Conservation (phyloP, 176 grass and related monocot genomes). For the Zoysia japonica region DNA sequence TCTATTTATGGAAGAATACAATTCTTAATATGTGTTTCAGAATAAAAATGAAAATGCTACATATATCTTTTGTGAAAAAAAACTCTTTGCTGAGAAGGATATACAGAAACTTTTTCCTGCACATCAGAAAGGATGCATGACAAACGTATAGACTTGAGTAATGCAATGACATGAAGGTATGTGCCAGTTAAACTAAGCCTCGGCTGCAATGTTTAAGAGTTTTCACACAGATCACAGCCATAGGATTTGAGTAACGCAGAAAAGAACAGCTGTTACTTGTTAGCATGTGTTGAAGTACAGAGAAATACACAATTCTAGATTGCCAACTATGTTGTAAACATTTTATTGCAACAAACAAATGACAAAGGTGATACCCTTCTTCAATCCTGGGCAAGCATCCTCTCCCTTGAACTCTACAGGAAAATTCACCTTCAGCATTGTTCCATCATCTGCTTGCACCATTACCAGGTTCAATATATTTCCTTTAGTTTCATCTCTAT, state of each 20-base stretch:
- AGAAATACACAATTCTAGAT: conserved; percentile 12
- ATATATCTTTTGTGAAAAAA: not conserved
- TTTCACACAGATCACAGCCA: not conserved
- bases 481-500: conserved; percentile 64
- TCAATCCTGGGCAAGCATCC: conserved; percentile 74
- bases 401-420: conserved; percentile 79
- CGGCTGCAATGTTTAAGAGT: not conserved
- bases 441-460: conserved; percentile 75
- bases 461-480: conserved; percentile 83
- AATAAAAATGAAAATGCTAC: not conserved
- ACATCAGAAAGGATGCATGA: not conserved
- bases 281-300: not conserved
- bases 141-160: not conserved
- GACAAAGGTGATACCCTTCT: conserved; percentile 63
- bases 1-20: not conserved
- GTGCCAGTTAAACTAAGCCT: not conserved
- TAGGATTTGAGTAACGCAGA: not conserved
- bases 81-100: not conserved
- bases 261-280: not conserved
- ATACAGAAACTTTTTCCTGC: not conserved
- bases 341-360: conserved; percentile 8
- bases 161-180: not conserved
- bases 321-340: not conserved
- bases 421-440: conserved; percentile 67
- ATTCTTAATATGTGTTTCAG: not conserved